Base-by-base conservation (phyloP, 352 stramenopile genomes). In the Globisporangium solare region DNA sequence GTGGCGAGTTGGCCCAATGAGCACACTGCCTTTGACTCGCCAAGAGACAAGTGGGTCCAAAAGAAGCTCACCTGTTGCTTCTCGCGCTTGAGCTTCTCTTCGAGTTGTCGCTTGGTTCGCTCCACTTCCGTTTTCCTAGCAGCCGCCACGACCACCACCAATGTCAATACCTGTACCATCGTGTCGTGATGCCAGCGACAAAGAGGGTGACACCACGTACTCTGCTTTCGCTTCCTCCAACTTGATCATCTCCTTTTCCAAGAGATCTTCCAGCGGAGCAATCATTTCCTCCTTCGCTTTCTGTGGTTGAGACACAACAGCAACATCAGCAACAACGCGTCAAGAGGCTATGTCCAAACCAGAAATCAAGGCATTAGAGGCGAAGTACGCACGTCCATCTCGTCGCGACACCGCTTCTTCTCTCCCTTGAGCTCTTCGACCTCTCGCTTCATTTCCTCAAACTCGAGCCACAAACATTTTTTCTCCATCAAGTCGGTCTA, bases 401-500 rank as follows among this genome's bases (percentile, higher is more conserved):
- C 68, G 11, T 92, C 72, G 24, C 79, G 82, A 53, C 79, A 87
- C 0, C 67, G 66, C 47, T 86, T 76, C 51, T 92, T 92, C 39
- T 89, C 71, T 13, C 58, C 57, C 41, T 89, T 91, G 1, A 92
- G 54, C 51, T 79, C 69, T 35, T 89, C 70, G 3, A 93, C 79
- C 31, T 92, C 58, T 0, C 54, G 53, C 56, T 92, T 91, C 31
- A 75, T 74, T 31, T 93, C 73, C 51, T 94, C 79, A 55, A 92
- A 91, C 53, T 92, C 69, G 24, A 95, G 77, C 86, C 84, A 95
- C 35, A 93, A 41, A 22, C 83, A 87, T 42, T 94, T 94, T 54
- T 92, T 92, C 68, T 95, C 76, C 78, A 95, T 91, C 49, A 92
- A 58, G 11, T 72, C 67, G 12, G 83, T 93, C 78, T 93, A 61